Evolutionary conservation across 2,329 filamentous ascomycete genomes (phyloP).

Genomic region (Alternaria burnsii): DNA sequence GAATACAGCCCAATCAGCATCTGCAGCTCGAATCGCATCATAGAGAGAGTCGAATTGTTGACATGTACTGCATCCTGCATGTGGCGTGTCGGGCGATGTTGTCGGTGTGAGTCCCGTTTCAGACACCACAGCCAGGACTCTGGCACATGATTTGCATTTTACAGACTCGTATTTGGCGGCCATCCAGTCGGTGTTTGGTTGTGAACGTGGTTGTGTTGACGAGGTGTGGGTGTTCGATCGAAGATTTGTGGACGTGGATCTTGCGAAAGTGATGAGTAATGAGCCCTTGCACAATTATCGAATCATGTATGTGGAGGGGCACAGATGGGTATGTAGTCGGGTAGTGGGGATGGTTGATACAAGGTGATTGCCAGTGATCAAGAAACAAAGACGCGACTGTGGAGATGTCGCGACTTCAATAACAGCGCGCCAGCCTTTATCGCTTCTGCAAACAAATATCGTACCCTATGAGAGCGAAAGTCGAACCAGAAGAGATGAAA

Average conservation of each 20-base stretch:
- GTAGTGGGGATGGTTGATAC: conserved; percentile 1
- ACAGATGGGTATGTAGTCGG: not conserved
- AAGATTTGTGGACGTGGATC: not conserved
- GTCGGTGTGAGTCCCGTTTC: conserved; percentile 18
- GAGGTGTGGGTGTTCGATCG: not conserved
- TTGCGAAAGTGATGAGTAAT: not conserved
- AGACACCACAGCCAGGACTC: conserved; percentile 20
- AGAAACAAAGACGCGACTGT: conserved; percentile 10
- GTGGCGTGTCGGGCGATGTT: not conserved
- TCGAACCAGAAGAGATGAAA: not conserved
- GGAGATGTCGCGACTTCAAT: not conserved
- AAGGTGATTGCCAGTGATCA: not conserved
- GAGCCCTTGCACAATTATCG: not conserved
- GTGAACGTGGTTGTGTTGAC: not conserved
- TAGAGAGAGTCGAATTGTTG: conserved; percentile 24
- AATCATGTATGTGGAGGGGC: not conserved
- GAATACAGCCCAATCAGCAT: conserved; percentile 21
- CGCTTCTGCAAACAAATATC: not conserved
- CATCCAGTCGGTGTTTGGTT: conserved; percentile 3
- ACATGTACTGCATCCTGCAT: conserved; percentile 29
- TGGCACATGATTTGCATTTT: conserved; percentile 17
- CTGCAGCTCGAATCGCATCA: conserved; percentile 20
- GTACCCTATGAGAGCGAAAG: not conserved
- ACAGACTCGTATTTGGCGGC: conserved; percentile 2
- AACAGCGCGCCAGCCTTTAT: conserved; percentile 3